Conservation (phyloP, 2,329 filamentous ascomycete genomes). For the Alternaria panax region DNA sequence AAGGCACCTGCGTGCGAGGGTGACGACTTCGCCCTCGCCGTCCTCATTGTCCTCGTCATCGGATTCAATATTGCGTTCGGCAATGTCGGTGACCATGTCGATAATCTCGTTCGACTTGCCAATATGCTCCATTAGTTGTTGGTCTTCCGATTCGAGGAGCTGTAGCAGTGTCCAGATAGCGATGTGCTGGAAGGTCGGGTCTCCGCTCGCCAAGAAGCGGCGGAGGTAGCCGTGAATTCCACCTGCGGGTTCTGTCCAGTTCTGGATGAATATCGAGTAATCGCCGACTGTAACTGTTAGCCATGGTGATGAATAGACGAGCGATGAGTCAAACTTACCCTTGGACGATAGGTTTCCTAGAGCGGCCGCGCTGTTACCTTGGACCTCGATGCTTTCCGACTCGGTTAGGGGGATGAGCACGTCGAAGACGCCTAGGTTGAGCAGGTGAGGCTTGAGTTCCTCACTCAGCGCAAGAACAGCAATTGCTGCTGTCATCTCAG, state of each 20-base stretch:
- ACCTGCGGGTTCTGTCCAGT: slow-evolving; percentile 90
- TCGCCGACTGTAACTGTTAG: slow-evolving; percentile 75
- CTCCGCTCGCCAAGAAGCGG: slow-evolving; percentile 90
- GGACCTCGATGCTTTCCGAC: slow-evolving; percentile 95
- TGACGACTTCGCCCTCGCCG: slow-evolving; percentile 91
- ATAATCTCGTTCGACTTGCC: slow-evolving; percentile 90
- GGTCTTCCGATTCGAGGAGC: slow-evolving; percentile 92
- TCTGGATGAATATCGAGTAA: slow-evolving; percentile 93
- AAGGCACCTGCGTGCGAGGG: slow-evolving; percentile 85
- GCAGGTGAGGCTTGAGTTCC: slow-evolving; percentile 88
- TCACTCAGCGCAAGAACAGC: slow-evolving; percentile 94
- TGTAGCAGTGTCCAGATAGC: slow-evolving; percentile 98
- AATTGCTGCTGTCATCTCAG: slow-evolving; percentile 99
- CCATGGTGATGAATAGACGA: slow-evolving; percentile 13
- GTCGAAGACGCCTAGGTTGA: slow-evolving; percentile 94
- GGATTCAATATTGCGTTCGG: slow-evolving; percentile 85
- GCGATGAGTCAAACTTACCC: slow-evolving; percentile 62
- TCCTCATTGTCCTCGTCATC: slow-evolving; percentile 88
- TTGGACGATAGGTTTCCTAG: slow-evolving; percentile 96
- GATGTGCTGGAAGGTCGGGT: slow-evolving; percentile 98
- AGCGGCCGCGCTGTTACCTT: slow-evolving; percentile 96
- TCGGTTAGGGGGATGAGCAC: slow-evolving; percentile 94
- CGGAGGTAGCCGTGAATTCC: slow-evolving; percentile 95
- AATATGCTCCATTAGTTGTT: slow-evolving; percentile 85
- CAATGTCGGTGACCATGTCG: slow-evolving; percentile 88